Conservation (phyloP, 345 rosid genomes). For the Populus nigra region DNA sequence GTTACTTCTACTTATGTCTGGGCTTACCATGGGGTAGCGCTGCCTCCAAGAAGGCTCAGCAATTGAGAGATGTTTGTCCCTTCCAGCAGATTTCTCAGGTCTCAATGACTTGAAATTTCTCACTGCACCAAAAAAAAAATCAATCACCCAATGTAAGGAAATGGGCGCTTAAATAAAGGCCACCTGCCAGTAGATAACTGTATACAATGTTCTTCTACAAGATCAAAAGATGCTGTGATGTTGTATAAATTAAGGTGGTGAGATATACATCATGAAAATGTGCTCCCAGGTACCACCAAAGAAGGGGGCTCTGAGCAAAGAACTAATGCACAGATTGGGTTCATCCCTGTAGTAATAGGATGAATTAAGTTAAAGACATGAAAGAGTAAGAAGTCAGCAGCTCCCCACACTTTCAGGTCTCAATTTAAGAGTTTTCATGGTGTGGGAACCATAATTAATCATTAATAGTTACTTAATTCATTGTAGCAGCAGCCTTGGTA, state of each 20-base stretch:
- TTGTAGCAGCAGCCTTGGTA: too few relatives aligned
- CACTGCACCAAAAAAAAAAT: conserved; percentile 35
- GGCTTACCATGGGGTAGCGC: conserved; percentile 46
- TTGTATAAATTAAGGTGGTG: not conserved
- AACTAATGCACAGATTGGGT: not conserved
- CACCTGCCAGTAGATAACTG: not conserved
- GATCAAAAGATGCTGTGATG: not conserved
- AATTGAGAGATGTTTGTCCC: conserved; percentile 36
- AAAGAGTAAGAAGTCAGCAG: too few relatives aligned
- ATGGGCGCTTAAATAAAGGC: not conserved
- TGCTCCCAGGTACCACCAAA: not conserved
- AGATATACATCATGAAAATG: not conserved
- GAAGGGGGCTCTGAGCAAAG: not conserved
- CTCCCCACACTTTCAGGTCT: not conserved
- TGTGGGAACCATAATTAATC: not conserved
- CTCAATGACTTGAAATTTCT: conserved; percentile 56
- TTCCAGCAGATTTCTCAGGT: conserved; percentile 41
- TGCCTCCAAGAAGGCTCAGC: conserved; percentile 58
- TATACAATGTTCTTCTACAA: not conserved
- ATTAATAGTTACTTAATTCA: too few relatives aligned
- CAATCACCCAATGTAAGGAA: not conserved
- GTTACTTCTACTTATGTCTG: conserved; percentile 13
- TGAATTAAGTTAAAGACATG: too few relatives aligned
- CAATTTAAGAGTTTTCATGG: too few relatives aligned
- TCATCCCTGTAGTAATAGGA: too few relatives aligned